Conservation (phyloP, 1,139 yeast species). For the Torulaspora pretoriensis region DNA sequence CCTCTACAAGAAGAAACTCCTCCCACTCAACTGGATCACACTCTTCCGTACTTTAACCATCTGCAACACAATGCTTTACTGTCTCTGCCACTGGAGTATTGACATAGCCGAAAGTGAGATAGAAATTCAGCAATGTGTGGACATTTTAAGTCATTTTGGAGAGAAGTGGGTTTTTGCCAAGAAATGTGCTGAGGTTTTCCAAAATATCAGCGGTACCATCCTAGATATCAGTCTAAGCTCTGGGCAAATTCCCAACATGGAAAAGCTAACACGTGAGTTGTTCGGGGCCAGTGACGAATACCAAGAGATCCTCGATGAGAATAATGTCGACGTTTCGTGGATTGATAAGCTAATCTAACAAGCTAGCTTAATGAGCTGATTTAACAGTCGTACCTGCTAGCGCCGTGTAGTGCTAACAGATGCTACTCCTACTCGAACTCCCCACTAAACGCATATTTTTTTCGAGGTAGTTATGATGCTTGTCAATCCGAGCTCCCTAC, state of each 20-base stretch:
- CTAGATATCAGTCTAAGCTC: slow-evolving; percentile 41
- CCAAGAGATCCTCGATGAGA: slow-evolving; percentile 43
- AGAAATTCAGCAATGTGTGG: slow-evolving; percentile 45
- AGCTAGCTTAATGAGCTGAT: too few relatives aligned
- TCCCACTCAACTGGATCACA: slow-evolving; percentile 50
- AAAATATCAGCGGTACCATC: slow-evolving; percentile 41
- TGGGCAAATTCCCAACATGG: slow-evolving; percentile 40
- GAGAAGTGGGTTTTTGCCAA: slow-evolving; percentile 46
- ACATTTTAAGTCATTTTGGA: slow-evolving; percentile 44
- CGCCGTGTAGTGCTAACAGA: not conserved
- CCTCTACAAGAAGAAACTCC: slow-evolving; percentile 41
- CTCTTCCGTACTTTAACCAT: slow-evolving; percentile 43
- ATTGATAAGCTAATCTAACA: slow-evolving; percentile 28
- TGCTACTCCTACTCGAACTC: not conserved
- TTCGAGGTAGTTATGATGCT: not conserved
- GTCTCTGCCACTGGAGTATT: slow-evolving; percentile 45
- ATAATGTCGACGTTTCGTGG: slow-evolving; percentile 42
- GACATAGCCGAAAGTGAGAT: slow-evolving; percentile 44
- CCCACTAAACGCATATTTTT: slow-evolving; percentile 1
- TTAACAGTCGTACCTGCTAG: not conserved
- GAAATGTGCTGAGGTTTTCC: slow-evolving; percentile 44
- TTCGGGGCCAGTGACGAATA: slow-evolving; percentile 45
- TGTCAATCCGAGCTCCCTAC: too few relatives aligned
- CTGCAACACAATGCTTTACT: slow-evolving; percentile 45
- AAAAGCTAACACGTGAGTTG: slow-evolving; percentile 40